Percentiles rank a stretch among this genome's conserved stretches.
phyloP scores from a whole-genome alignment of 768 basidiomycete species.

The Basidioascus undulatus region DNA sequence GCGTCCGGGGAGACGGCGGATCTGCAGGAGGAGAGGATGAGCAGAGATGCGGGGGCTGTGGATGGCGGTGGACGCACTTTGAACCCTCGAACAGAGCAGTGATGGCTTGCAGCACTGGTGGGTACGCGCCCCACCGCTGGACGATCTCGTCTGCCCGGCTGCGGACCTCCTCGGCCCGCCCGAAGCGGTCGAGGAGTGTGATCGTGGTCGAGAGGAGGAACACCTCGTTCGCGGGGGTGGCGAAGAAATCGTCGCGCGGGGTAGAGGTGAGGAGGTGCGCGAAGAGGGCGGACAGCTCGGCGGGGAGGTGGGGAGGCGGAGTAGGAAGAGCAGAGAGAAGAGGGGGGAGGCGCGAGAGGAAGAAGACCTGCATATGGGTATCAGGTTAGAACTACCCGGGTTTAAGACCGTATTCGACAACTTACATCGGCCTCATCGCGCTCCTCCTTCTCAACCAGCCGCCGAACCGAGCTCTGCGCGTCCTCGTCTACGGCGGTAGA shows the following conservation, averaged over 20 bases:
- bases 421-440: slow-evolving; percentile 3
- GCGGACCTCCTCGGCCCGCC: too few relatives aligned
- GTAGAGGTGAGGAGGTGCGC: slow-evolving; percentile 5
- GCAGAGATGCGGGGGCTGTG: neutral
- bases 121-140: neutral
- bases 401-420: too few relatives aligned
- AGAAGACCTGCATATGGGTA: neutral
- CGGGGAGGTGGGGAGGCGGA: slow-evolving; percentile 2
- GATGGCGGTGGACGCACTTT: too few relatives aligned
- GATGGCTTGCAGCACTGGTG: neutral
- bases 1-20: slow-evolving; percentile 17
- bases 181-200: neutral
- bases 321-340: slow-evolving; percentile 6
- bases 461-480: neutral
- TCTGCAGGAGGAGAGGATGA: slow-evolving; percentile 4
- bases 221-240: slow-evolving; percentile 4
- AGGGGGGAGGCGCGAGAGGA: slow-evolving; percentile 2
- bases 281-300: slow-evolving; percentile 1
- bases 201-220: neutral
- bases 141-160: too few relatives aligned
- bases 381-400: too few relatives aligned
- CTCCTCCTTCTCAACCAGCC: neutral
- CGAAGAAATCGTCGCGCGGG: too few relatives aligned
- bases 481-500: neutral
- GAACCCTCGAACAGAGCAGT: too few relatives aligned